These are phyloP conservation scores for Botrytis sinoallii DNA, from an alignment of 2,329 filamentous ascomycete species.

Conservation along the genomic window DNA sequence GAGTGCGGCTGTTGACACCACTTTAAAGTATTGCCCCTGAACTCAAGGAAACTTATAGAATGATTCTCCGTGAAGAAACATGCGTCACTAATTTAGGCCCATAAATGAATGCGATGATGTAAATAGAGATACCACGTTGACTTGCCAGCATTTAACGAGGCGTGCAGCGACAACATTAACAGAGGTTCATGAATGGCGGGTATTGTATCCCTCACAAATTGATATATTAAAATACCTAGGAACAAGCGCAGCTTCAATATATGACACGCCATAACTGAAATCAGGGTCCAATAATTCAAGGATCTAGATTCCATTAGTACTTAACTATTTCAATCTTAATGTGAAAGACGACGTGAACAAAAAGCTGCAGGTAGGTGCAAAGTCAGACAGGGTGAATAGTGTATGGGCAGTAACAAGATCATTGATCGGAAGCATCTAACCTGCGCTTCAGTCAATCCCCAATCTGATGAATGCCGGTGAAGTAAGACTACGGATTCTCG, in stretches of 20 bases:
- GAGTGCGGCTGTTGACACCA: neutral
- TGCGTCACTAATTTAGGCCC: neutral
- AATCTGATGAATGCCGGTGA: neutral
- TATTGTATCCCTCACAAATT: neutral
- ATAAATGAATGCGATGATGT: neutral
- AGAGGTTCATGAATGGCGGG: neutral
- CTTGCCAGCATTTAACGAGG: neutral
- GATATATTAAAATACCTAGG: neutral
- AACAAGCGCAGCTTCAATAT: neutral
- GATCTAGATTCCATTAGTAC: neutral
- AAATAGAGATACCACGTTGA: neutral
- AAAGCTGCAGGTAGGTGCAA: neutral
- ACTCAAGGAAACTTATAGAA: neutral
- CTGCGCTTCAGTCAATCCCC: neutral
- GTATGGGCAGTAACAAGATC: neutral
- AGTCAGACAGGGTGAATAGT: neutral
- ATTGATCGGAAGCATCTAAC: neutral
- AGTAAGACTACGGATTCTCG: neutral
- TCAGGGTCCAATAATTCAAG: neutral
- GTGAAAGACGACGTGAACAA: neutral
- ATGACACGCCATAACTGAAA: neutral
- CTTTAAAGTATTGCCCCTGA: neutral
- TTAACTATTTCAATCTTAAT: neutral
- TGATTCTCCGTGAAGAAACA: neutral
- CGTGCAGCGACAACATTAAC: neutral